Base-by-base conservation (phyloP, 2,329 filamentous ascomycete species). In the Dactylellina parvicollis region DNA sequence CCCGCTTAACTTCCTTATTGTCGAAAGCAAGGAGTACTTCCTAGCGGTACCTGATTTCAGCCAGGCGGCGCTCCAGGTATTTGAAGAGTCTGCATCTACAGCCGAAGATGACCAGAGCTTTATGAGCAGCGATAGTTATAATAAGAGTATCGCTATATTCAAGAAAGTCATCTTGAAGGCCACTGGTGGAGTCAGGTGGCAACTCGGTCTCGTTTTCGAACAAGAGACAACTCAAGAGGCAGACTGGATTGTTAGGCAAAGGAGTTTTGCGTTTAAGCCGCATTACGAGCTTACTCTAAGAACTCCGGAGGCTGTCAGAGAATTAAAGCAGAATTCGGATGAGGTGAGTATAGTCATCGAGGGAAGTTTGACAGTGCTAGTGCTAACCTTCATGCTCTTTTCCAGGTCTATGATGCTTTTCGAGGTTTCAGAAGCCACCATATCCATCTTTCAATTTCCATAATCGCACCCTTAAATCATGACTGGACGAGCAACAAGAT, bases 101-200 rank as follows among this genome's bases (percentile, higher is more conserved):
- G 79, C 82, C 57, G 86, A 83, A 32, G 84, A 88, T 59, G 83
- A 85, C 49, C 87, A 88, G 56, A 89, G 85, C 76, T 83, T 88
- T 30, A 83, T 86, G 1, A 87, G 85, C 55, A 86, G 87, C 12
- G 89, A 88, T 70, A 88, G 85, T 76, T 84, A 86, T 78, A 62
- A 62, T 40, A 91, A 88, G 77, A 87, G 90, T 34, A 88, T 90
- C 1, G 90, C 92, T n/a, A 85, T 89, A 0, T 99, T 99, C 85
- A 96, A 96, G 81, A 99, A 99, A 81, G 95, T 98, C 2, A 88
- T 96, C 56, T 98, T 99, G 94, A 99, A 99, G 81, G 85, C 99
- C 10, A 98, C 95, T 2, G 95, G 95, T 12, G 96, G 95, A 78
- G 95, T 99, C 0, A 90, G 92, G 80, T 97, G 92, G 91, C 86